Conservation (phyloP, 2,329 filamentous ascomycete genomes). For the Xylariales sp. region DNA sequence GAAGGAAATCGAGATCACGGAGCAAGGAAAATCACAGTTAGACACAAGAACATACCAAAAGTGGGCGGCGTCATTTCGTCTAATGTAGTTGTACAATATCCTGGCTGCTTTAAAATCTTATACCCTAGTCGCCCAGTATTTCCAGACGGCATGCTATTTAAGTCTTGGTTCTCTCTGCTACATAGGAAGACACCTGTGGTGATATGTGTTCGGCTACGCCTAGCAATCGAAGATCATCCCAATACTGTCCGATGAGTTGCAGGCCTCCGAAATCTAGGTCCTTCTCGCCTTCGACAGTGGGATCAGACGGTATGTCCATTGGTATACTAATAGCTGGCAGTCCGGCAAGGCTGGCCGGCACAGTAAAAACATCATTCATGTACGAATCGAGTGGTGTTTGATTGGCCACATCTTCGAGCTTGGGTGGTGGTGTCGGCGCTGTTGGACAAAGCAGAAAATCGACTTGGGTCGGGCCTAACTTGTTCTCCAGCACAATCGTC, state of each 20-base stretch:
- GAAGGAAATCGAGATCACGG: conserved; percentile 1
- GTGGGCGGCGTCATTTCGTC: too few relatives aligned
- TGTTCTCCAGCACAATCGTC: conserved; percentile 45
- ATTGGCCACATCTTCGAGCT: conserved; percentile 50
- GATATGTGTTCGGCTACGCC: conserved; percentile 45
- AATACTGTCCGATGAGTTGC: conserved; percentile 78
- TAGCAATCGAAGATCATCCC: conserved; percentile 65
- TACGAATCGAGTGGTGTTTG: conserved; percentile 69
- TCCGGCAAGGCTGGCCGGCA: conserved; percentile 88
- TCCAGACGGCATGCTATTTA: too few relatives aligned
- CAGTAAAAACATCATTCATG: conserved; percentile 92
- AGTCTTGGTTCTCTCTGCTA: background rate
- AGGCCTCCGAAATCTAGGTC: conserved; percentile 51
- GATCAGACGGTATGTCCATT: conserved; percentile 34
- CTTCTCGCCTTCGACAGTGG: conserved; percentile 24
- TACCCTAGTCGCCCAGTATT: too few relatives aligned
- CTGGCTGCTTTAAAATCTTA: background rate
- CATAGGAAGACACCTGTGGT: conserved; percentile 15
- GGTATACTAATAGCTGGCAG: conserved; percentile 86
- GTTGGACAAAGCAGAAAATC: conserved; percentile 89
- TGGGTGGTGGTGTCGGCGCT: conserved; percentile 71
- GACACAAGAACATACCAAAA: too few relatives aligned
- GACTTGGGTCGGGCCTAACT: conserved; percentile 59
- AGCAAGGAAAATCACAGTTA: too few relatives aligned
- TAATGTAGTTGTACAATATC: background rate